Evolutionary conservation across 2,329 filamentous ascomycete genomes (phyloP).

Genomic region (Penicillium glabrum): DNA sequence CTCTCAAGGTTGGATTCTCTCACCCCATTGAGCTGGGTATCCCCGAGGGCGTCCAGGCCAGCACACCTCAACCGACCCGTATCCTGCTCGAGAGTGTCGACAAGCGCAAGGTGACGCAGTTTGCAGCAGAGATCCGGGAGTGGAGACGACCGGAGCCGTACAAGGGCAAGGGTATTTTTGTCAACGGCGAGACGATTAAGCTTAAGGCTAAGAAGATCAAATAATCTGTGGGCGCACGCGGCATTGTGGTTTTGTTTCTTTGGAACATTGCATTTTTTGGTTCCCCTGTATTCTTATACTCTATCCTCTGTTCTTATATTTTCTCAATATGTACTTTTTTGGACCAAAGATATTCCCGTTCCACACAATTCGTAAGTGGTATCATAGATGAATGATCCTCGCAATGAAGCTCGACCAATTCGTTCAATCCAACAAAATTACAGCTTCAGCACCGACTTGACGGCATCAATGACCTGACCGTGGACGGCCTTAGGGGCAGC

Average conservation of each 20-base stretch:
- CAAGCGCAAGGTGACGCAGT: conserved; percentile 83
- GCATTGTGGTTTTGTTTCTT: conserved; percentile 13
- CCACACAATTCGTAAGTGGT: conserved; percentile 27
- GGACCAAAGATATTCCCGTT: conserved; percentile 16
- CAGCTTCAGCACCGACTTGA: conserved; percentile 71
- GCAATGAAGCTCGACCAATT: background rate
- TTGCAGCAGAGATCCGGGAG: conserved; percentile 81
- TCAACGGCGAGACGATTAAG: conserved; percentile 96
- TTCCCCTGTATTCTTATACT: conserved; percentile 25
- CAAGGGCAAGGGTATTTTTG: conserved; percentile 98
- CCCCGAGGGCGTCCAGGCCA: conserved; percentile 79
- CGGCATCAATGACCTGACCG: conserved; percentile 71
- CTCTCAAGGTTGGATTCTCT: conserved; percentile 92
- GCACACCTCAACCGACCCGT: conserved; percentile 84
- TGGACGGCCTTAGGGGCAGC: conserved; percentile 80
- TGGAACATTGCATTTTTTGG: conserved; percentile 25
- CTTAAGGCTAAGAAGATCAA: conserved; percentile 98
- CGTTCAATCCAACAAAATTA: conserved; percentile 28
- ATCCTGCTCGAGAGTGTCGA: conserved; percentile 87
- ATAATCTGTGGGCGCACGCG: conserved; percentile 48
- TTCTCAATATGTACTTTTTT: conserved; percentile 28
- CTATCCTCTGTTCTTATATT: conserved; percentile 5
- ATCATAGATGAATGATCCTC: conserved; percentile 34
- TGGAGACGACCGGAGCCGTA: conserved; percentile 96
- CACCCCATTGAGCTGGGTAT: conserved; percentile 90